Evolutionary conservation across 2,329 filamentous ascomycete genomes (phyloP).

Genomic region (Penicillium psychrosexuale): DNA sequence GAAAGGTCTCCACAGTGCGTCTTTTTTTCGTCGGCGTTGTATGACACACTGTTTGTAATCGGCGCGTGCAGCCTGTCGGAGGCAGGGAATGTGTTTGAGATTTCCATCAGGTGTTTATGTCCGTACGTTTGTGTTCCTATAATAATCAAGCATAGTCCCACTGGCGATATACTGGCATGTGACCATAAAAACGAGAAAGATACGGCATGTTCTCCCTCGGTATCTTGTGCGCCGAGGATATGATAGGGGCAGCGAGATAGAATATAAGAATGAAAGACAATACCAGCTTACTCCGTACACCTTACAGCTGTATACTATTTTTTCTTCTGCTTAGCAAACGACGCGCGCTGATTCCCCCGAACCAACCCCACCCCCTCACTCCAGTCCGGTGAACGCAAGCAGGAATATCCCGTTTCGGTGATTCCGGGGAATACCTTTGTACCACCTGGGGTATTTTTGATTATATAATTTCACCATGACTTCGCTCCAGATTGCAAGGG

Average conservation of each 20-base stretch:
- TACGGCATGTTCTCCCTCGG: background rate
- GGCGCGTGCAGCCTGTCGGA: conserved; percentile 20
- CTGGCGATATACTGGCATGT: background rate
- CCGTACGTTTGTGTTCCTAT: background rate
- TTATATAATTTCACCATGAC: conserved; percentile 23
- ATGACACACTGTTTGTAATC: conserved; percentile 21
- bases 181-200: background rate
- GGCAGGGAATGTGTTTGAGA: background rate
- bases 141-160: background rate
- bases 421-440: conserved; percentile 19
- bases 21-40: conserved; percentile 21
- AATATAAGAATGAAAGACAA: background rate
- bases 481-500: conserved; percentile 20
- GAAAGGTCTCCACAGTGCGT: conserved; percentile 20
- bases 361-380: conserved; percentile 15
- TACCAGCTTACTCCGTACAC: too few species aligned
- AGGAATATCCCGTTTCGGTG: conserved; percentile 27
- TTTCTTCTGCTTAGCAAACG: background rate
- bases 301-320: too few species aligned
- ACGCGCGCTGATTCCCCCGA: background rate
- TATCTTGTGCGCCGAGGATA: conserved; percentile 1
- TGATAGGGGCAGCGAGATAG: background rate
- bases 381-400: conserved; percentile 37
- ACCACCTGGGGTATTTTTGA: background rate
- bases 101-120: background rate